These are phyloP conservation scores for Erythrophleum fordii DNA, from an alignment of 306 rosid genomes.

Conservation along the genomic window DNA sequence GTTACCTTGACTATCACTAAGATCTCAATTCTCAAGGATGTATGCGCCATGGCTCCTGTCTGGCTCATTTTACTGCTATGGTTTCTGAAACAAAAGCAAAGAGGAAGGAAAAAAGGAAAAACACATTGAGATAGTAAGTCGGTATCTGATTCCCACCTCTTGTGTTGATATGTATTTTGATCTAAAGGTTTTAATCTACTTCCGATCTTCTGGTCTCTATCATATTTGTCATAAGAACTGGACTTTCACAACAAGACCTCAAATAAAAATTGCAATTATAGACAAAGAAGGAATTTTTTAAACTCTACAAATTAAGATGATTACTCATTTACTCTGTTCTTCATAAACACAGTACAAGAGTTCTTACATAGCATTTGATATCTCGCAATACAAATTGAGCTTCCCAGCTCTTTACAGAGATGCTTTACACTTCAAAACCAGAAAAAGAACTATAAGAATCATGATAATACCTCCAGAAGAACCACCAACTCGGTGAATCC, in stretches of 20 bases:
- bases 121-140: neutral
- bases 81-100: neutral
- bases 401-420: constrained; percentile 48
- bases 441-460: constrained; percentile 69
- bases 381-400: constrained; percentile 35
- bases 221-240: neutral
- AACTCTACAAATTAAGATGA: neutral
- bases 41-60: too few relatives aligned
- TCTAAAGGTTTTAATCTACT: neutral
- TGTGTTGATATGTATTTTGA: neutral
- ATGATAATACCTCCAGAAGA: constrained; percentile 76
- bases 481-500: constrained; percentile 92
- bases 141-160: neutral
- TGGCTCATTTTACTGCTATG: neutral
- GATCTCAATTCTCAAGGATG: neutral
- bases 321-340: constrained; percentile 1
- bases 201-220: neutral
- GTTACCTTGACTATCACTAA: neutral
- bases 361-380: neutral
- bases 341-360: neutral
- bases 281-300: neutral
- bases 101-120: neutral
- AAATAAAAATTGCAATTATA: neutral
- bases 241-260: neutral
- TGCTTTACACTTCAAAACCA: constrained; percentile 76